Conservation (phyloP, 306 rosid genomes). For the Bauhinia variegata region DNA sequence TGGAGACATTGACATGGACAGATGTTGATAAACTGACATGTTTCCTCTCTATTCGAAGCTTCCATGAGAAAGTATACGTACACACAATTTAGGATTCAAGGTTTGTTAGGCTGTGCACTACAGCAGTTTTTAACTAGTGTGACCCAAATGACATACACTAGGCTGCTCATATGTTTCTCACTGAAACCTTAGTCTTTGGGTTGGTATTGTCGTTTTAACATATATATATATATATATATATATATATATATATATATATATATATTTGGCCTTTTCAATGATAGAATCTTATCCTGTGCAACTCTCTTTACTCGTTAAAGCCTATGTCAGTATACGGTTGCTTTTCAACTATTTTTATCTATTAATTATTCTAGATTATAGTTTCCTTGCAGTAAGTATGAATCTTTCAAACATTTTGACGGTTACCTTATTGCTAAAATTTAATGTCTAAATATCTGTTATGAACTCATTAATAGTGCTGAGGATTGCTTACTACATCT, state of each 20-base stretch:
- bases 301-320: not conserved
- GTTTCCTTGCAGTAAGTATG: not conserved
- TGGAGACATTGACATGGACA: constrained; percentile 13
- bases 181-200: not conserved
- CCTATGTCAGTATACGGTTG: not conserved
- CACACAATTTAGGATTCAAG: not conserved
- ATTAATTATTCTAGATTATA: too few species aligned
- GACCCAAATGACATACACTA: not conserved
- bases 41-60: not conserved
- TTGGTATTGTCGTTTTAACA: not conserved
- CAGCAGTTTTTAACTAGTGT: not conserved
- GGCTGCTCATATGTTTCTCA: too few species aligned
- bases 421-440: not conserved
- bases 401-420: not conserved
- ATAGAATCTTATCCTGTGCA: not conserved
- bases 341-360: too few species aligned
- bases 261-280: not conserved
- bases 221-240: too few species aligned
- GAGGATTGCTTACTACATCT: too few species aligned
- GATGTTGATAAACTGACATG: constrained; percentile 23
- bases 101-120: not conserved
- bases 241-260: too few species aligned
- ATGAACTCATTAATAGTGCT: too few species aligned
- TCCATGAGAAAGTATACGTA: not conserved
- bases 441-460: too few species aligned